phyloP scores from a whole-genome alignment of 176 grass and related monocot genomes.

The Luzula sylvatica region DNA sequence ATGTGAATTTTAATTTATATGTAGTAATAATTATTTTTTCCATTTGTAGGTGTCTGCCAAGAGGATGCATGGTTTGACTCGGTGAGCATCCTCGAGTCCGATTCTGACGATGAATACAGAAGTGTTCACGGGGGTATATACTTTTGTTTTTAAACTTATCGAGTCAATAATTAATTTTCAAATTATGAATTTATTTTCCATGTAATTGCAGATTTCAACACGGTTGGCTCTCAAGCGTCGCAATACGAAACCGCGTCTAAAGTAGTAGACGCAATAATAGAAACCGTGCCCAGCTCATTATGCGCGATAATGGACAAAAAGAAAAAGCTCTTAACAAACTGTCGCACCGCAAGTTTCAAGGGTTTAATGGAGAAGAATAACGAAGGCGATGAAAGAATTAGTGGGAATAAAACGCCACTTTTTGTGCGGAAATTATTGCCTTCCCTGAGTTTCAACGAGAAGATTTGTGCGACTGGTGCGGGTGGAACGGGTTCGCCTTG shows the following conservation, averaged over 20 bases:
- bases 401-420: slow-evolving; percentile 40
- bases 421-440: slow-evolving; percentile 46
- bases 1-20: too few relatives aligned
- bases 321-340: slow-evolving; percentile 27
- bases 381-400: slow-evolving; percentile 48
- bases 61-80: slow-evolving; percentile 98
- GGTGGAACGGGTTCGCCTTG: slow-evolving; percentile 31
- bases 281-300: not conserved
- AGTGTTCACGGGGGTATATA: slow-evolving; percentile 65
- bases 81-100: slow-evolving; percentile 71
- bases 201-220: slow-evolving; percentile 29
- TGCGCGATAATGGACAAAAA: too few relatives aligned
- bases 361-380: slow-evolving; percentile 41
- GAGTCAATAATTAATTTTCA: slow-evolving; percentile 5
- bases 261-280: slow-evolving; percentile 40
- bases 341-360: slow-evolving; percentile 38
- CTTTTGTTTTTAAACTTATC: too few relatives aligned
- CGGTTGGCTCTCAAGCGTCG: slow-evolving; percentile 26
- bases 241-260: slow-evolving; percentile 39
- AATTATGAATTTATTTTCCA: not conserved
- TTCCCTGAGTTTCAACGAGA: slow-evolving; percentile 84
- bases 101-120: slow-evolving; percentile 81
- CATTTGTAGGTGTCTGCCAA: slow-evolving; percentile 50
- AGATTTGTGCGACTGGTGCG: slow-evolving; percentile 33
- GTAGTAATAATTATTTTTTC: too few relatives aligned